Evolutionary conservation across 2,329 filamentous ascomycete species (phyloP).

Genomic region (Orbilia brochopaga): DNA sequence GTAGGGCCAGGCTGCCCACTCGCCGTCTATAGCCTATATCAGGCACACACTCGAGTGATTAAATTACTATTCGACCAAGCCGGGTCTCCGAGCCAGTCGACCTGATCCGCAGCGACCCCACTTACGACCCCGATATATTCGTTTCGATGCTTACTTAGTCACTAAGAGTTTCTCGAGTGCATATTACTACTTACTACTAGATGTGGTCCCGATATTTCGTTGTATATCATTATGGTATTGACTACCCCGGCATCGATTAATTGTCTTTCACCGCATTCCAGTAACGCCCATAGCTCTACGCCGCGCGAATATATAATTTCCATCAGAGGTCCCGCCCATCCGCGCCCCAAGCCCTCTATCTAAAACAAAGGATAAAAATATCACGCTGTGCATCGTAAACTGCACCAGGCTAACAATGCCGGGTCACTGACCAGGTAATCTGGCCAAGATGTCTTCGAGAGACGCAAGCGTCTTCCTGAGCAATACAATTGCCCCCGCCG

Average conservation of each 20-base stretch:
- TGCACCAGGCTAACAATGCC: background rate
- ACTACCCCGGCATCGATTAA: no score
- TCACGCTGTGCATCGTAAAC: no score
- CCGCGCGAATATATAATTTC: constrained; percentile 28
- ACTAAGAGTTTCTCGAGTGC: no score
- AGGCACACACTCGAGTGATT: background rate
- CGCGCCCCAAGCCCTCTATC: constrained; percentile 3
- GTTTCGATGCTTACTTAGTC: no score
- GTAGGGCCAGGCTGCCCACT: background rate
- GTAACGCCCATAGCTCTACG: constrained; percentile 34
- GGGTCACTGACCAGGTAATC: constrained; percentile 2
- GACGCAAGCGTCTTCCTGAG: constrained; percentile 55
- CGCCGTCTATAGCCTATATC: constrained; percentile 3
- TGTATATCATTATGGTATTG: no score
- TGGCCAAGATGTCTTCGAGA: constrained; percentile 27
- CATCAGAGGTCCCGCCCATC: constrained; percentile 28
- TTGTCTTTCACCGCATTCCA: constrained; percentile 29
- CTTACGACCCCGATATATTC: no score
- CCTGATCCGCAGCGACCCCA: background rate
- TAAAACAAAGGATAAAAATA: constrained; percentile 7
- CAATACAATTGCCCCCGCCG: constrained; percentile 61
- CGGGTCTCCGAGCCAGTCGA: background rate
- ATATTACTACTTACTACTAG: no score
- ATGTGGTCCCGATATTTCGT: no score
- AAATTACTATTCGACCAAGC: background rate